Evolutionary conservation across 257 asterid genomes (phyloP), one percentile per base, ranked within the genome.

Genomic region (Capsicum baccatum): DNA sequence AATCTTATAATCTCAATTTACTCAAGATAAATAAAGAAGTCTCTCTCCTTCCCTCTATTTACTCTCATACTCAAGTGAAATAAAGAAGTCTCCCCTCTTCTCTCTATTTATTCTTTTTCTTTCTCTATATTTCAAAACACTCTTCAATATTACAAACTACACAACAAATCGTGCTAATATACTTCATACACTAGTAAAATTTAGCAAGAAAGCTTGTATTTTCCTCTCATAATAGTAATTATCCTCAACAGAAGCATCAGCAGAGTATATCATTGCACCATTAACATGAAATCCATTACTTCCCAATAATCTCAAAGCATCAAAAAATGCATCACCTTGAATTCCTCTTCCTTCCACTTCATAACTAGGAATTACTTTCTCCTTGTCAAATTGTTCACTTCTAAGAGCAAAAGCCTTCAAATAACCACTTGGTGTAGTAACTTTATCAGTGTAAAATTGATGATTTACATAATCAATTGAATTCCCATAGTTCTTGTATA

Each of bases 301-400:
- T 80, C 90, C 90, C 87, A 94, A 55, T 55, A 90, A 44, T 19
- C 66, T 71, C 86, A 94, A 76, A 6, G 95, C 97, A 44, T 85
- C 87, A 79, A 92, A 92, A 73, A 94, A 94, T 3, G 85, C 86
- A 62, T 91, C 93, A 21, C 98, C 98, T 57, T 94, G 97, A 81
- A 94, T 90, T 69, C 98, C 98, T 64, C 98, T 92, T 62, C 98
- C 98, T 59, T 88, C 86, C 19, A 92, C 97, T 80, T 94, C 98
- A 81, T 94, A 94, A 81, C 93, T 88, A 1, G 95, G 97, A 87
- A 94, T 37, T 39, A 94, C 89, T 83, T 92, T 92, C 7, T 83
- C 88, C 83, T 14, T 48, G 0, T 71, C 91, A 35, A 94, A 92
- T 85, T 85, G 85, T 58, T 4, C 9, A 1, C 91, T 88, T 86